Evolutionary conservation across 23 red algal species (phyloP).

Genomic region (Cyanidiococcus yangmingshanensis): DNA sequence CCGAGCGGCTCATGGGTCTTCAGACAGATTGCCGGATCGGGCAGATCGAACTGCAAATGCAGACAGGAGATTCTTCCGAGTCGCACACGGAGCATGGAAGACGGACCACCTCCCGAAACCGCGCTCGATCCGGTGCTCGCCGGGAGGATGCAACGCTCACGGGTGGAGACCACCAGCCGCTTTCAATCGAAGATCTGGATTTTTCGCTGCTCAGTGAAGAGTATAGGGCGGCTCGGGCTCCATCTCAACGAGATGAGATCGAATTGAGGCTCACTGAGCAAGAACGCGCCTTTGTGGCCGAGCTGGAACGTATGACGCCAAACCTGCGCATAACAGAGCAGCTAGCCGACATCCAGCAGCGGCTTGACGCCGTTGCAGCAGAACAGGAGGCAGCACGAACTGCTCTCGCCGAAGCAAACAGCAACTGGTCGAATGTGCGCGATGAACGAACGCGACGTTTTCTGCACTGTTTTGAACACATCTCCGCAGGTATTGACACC

Average conservation of each 20-base stretch:
- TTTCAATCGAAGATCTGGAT: neutral
- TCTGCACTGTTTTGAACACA: slow-evolving; percentile 50
- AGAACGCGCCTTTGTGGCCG: slow-evolving; percentile 30
- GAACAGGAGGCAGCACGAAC: slow-evolving; percentile 51
- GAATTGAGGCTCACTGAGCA: slow-evolving; percentile 37
- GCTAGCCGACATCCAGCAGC: slow-evolving; percentile 42
- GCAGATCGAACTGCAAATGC: slow-evolving; percentile 33
- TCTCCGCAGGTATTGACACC: slow-evolving; percentile 56
- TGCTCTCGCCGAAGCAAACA: slow-evolving; percentile 36
- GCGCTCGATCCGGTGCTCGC: neutral
- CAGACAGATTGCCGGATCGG: slow-evolving; percentile 44
- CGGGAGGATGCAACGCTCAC: neutral
- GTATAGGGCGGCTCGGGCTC: slow-evolving; percentile 37
- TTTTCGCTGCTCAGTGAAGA: slow-evolving; percentile 27
- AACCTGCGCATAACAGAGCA: slow-evolving; percentile 76
- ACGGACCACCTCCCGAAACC: neutral
- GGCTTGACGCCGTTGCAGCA: slow-evolving; percentile 47
- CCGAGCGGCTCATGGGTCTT: slow-evolving; percentile 29
- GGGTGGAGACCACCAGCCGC: no score
- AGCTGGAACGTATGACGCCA: slow-evolving; percentile 64
- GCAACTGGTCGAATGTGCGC: slow-evolving; percentile 41
- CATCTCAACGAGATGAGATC: slow-evolving; percentile 37
- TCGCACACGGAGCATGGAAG: neutral
- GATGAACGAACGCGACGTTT: slow-evolving; percentile 64
- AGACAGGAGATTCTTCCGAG: neutral